Evolutionary conservation across 768 basidiomycete species (phyloP).

Genomic region (Amanita rimosa): DNA sequence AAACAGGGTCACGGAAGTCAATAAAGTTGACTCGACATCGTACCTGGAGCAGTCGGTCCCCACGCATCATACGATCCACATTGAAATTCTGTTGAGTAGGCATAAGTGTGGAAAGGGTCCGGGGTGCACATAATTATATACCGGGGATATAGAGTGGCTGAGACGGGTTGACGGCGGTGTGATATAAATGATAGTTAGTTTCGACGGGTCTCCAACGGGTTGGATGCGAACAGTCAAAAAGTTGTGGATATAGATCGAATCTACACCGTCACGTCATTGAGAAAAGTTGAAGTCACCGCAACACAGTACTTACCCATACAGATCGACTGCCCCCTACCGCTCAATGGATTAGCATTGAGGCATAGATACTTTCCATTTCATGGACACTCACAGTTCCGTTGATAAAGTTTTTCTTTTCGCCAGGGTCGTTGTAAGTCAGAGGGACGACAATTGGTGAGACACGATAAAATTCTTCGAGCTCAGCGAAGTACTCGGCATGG

Average conservation of each 20-base stretch:
- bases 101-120: not conserved
- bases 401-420: constrained; percentile 46
- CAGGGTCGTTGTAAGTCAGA: constrained; percentile 66
- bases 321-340: constrained; percentile 58
- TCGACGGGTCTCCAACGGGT: constrained; percentile 52
- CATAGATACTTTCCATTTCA: not conserved
- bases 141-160: constrained; percentile 68
- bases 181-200: constrained; percentile 56
- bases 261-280: constrained; percentile 14
- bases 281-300: not conserved
- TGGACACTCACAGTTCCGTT: constrained; percentile 47
- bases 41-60: constrained; percentile 64
- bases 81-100: constrained; percentile 36
- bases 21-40: not conserved
- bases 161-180: constrained; percentile 33
- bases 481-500: constrained; percentile 47
- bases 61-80: constrained; percentile 76
- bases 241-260: constrained; percentile 65
- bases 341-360: not conserved
- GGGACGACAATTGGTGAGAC: constrained; percentile 53
- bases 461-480: constrained; percentile 46
- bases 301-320: constrained; percentile 43
- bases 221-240: constrained; percentile 74
- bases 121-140: constrained; percentile 13
- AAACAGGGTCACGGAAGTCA: not conserved